These are phyloP conservation scores for Filosporella fistucella DNA, from an alignment of 495 filamentous ascomycete genomes.

Conservation along the genomic window DNA sequence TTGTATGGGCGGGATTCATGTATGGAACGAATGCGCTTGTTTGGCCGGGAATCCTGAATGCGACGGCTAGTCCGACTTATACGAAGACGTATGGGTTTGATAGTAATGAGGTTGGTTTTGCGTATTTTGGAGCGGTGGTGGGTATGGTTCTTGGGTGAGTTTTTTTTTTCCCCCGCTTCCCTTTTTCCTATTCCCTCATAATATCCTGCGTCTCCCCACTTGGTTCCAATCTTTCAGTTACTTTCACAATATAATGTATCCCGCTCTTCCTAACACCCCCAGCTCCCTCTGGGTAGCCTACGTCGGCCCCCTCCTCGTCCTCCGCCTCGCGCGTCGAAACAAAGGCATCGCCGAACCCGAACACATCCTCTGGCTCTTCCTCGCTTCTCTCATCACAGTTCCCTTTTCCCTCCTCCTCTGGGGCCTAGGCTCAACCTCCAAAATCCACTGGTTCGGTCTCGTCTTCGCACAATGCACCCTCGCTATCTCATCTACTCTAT, in stretches of 20 bases:
- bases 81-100: slow-evolving; percentile 4
- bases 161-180: not conserved
- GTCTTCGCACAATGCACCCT: slow-evolving; percentile 58
- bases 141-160: slow-evolving; percentile 11
- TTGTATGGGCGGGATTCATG: slow-evolving; percentile 26
- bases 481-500: slow-evolving; percentile 50
- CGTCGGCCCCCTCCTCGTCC: slow-evolving; percentile 30
- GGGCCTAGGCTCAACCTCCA: slow-evolving; percentile 57
- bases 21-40: slow-evolving; percentile 26
- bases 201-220: too few relatives aligned
- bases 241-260: too few relatives aligned
- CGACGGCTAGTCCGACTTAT: slow-evolving; percentile 17
- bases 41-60: slow-evolving; percentile 26
- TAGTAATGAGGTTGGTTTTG: slow-evolving; percentile 5
- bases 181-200: too few relatives aligned
- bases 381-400: slow-evolving; percentile 45
- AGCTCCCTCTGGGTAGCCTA: slow-evolving; percentile 26
- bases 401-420: slow-evolving; percentile 56
- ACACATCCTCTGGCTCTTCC: slow-evolving; percentile 59
- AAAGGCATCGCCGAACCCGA: slow-evolving; percentile 60
- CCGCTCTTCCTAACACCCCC: not conserved
- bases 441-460: slow-evolving; percentile 33
- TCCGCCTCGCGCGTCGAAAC: slow-evolving; percentile 36
- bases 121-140: slow-evolving; percentile 9
- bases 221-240: too few relatives aligned